Percentiles rank a stretch among this genome's conserved stretches.
phyloP scores from a whole-genome alignment of 108 stramenopile species.

The Aurantiochytrium sp. region DNA sequence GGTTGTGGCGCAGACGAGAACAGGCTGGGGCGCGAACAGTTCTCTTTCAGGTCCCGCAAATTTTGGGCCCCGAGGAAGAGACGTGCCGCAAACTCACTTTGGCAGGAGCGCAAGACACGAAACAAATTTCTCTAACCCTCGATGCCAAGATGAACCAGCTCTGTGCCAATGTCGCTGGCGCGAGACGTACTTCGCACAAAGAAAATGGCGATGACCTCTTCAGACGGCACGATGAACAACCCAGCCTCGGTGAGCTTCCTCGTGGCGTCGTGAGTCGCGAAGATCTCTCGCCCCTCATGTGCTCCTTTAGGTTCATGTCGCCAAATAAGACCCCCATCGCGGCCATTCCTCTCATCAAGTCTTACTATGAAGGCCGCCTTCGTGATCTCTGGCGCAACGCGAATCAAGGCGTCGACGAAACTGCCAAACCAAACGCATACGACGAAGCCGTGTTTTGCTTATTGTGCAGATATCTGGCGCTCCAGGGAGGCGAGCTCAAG shows the following conservation, averaged over 20 bases:
- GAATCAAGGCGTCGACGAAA: not conserved
- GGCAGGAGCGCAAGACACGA: not conserved
- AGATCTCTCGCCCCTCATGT: not conserved
- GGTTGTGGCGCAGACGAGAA: not conserved
- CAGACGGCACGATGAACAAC: too few relatives aligned
- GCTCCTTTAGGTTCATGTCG: not conserved
- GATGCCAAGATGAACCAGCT: not conserved
- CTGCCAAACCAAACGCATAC: not conserved
- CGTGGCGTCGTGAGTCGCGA: not conserved
- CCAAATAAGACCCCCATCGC: not conserved
- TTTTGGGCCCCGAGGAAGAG: not conserved
- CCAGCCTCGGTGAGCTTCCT: not conserved
- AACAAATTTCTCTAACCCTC: not conserved
- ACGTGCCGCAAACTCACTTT: not conserved
- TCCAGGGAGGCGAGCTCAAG: slow-evolving; percentile 36
- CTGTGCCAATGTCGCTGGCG: not conserved
- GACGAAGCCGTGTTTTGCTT: slow-evolving; percentile 26
- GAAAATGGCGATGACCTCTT: too few relatives aligned
- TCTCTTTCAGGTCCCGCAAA: not conserved
- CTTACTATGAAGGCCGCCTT: not conserved
- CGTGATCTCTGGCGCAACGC: not conserved
- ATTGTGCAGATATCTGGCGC: slow-evolving; percentile 33
- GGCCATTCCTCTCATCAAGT: not conserved
- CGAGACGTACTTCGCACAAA: not conserved
- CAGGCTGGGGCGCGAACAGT: not conserved